Percentiles rank a stretch among this genome's conserved stretches.
These are phyloP conservation scores for Xylaria sp. DNA, from an alignment of 2,329 filamentous ascomycete genomes.

Conservation along the genomic window DNA sequence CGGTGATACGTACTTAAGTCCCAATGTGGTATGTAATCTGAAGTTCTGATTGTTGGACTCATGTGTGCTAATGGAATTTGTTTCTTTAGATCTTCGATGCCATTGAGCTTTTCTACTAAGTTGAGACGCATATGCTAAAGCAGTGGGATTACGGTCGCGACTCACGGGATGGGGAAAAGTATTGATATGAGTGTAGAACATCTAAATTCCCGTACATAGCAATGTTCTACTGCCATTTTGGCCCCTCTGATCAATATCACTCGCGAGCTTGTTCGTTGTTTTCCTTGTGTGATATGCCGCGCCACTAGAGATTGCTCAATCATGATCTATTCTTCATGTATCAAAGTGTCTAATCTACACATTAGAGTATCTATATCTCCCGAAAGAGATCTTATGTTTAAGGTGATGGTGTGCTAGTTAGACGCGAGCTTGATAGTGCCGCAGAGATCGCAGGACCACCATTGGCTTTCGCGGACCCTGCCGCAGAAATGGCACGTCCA, in stretches of 20 bases:
- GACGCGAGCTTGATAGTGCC: constrained; percentile 60
- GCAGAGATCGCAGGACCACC: constrained; percentile 68
- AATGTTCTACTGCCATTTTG: not conserved
- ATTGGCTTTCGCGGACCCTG: constrained; percentile 62
- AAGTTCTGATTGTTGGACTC: not conserved
- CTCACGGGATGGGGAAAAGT: not conserved
- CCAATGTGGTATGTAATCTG: constrained; percentile 54
- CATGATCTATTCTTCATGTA: not conserved
- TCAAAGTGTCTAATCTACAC: not conserved
- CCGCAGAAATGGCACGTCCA: constrained; percentile 66
- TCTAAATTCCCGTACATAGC: not conserved
- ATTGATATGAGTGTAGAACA: not conserved
- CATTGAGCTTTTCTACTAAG: constrained; percentile 47
- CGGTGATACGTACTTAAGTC: constrained; percentile 59
- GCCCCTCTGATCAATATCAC: not conserved
- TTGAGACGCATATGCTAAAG: no score
- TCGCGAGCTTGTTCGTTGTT: not conserved
- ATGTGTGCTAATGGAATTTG: constrained; percentile 15
- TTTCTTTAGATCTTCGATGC: constrained; percentile 44
- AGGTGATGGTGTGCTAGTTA: constrained; percentile 19
- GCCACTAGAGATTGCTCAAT: not conserved
- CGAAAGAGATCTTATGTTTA: not conserved
- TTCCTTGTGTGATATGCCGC: not conserved
- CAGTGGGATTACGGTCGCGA: not conserved
- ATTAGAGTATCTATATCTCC: not conserved